These are phyloP conservation scores for Saccharomyces eubayanus DNA, from an alignment of 805 yeast species.

Conservation along the genomic window DNA sequence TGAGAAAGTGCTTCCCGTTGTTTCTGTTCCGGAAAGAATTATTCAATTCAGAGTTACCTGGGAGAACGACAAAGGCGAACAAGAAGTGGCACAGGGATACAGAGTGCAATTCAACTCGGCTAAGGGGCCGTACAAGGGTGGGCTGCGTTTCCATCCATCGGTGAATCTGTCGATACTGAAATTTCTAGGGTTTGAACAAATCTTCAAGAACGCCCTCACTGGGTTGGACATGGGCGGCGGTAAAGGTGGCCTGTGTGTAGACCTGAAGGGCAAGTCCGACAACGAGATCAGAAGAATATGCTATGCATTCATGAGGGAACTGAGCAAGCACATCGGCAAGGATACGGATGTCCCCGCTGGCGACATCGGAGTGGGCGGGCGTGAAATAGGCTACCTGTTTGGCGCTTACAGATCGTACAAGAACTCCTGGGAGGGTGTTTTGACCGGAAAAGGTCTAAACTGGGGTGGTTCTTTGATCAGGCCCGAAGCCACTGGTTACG, in stretches of 20 bases:
- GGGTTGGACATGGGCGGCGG: slow-evolving; percentile 99
- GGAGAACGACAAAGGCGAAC: slow-evolving; percentile 91
- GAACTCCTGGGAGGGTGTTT: slow-evolving; percentile 93
- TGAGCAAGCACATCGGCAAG: slow-evolving; percentile 92
- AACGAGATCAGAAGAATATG: slow-evolving; percentile 95
- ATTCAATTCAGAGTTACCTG: slow-evolving; percentile 95
- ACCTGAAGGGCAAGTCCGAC: slow-evolving; percentile 92
- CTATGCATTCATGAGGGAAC: slow-evolving; percentile 89
- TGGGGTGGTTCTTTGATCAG: slow-evolving; percentile 99
- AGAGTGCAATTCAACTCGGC: slow-evolving; percentile 98
- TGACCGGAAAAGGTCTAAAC: slow-evolving; percentile 94
- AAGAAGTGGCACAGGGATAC: slow-evolving; percentile 94
- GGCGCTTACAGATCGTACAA: slow-evolving; percentile 92
- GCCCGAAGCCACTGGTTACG: slow-evolving; percentile 99
- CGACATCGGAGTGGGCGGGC: slow-evolving; percentile 97
- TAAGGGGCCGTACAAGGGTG: slow-evolving; percentile 98
- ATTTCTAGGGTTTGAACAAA: slow-evolving; percentile 96
- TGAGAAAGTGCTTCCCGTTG: slow-evolving; percentile 78
- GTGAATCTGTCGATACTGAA: slow-evolving; percentile 92
- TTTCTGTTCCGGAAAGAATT: slow-evolving; percentile 91
- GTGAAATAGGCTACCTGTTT: slow-evolving; percentile 84
- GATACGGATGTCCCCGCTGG: slow-evolving; percentile 99
- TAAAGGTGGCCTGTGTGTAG: slow-evolving; percentile 97
- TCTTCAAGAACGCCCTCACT: slow-evolving; percentile 95
- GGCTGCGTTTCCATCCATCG: slow-evolving; percentile 94